Evolutionary conservation across 768 basidiomycete genomes (phyloP).

Genomic region (Psilocybe cyanescens): DNA sequence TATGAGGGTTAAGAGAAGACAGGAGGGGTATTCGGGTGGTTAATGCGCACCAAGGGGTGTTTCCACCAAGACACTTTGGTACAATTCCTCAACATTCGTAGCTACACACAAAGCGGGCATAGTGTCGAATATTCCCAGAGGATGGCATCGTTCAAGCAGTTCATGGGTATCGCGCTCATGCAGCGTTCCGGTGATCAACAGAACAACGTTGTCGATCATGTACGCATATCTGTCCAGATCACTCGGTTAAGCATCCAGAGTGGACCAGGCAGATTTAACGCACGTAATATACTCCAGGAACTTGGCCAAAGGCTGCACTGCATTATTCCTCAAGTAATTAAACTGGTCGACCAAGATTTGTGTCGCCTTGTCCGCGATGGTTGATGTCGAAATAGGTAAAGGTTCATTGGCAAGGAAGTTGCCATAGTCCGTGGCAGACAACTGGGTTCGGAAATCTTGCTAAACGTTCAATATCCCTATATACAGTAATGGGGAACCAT

Average conservation of each 20-base stretch:
- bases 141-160: slow-evolving; percentile 94
- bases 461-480: slow-evolving; percentile 5
- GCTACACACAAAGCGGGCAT: slow-evolving; percentile 99
- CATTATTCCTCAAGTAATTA: slow-evolving; percentile 90
- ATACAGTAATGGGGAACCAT: no score
- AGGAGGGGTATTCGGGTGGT: neutral
- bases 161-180: slow-evolving; percentile 98
- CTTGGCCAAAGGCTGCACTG: slow-evolving; percentile 87
- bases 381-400: slow-evolving; percentile 89
- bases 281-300: slow-evolving; percentile 99
- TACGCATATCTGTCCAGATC: slow-evolving; percentile 78
- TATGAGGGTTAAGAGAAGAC: neutral
- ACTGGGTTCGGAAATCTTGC: slow-evolving; percentile 93
- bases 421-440: slow-evolving; percentile 96
- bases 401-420: slow-evolving; percentile 98
- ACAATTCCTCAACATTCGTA: slow-evolving; percentile 97
- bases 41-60: slow-evolving; percentile 85
- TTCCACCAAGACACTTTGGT: slow-evolving; percentile 95
- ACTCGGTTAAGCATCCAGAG: slow-evolving; percentile 13
- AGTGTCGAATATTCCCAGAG: slow-evolving; percentile 95
- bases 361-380: slow-evolving; percentile 96
- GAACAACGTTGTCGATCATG: slow-evolving; percentile 99
- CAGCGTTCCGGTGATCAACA: slow-evolving; percentile 95
- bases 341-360: slow-evolving; percentile 96
- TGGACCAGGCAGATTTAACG: slow-evolving; percentile 32